phyloP scores from a whole-genome alignment of 345 rosid genomes.

The Bruguiera gymnorhiza region DNA sequence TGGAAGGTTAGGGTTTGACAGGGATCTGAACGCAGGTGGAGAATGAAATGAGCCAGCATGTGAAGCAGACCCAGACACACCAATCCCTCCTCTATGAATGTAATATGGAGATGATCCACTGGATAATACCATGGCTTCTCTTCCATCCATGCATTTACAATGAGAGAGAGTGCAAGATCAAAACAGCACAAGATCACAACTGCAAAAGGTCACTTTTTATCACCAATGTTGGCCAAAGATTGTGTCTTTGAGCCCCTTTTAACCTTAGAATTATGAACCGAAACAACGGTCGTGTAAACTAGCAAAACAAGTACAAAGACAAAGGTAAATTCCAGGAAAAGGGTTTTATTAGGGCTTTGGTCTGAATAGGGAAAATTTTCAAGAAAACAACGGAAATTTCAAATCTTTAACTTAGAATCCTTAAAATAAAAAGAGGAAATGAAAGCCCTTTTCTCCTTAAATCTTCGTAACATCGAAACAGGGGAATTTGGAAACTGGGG shows the following conservation, averaged over 20 bases:
- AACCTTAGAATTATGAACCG: neutral
- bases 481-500: neutral
- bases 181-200: neutral
- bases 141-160: slow-evolving; percentile 96
- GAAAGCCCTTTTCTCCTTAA: neutral
- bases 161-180: slow-evolving; percentile 4
- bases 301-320: neutral
- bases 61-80: slow-evolving; percentile 49
- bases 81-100: slow-evolving; percentile 68
- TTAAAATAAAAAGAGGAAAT: neutral
- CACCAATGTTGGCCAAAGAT: neutral
- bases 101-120: slow-evolving; percentile 73
- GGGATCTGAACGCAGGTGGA: slow-evolving; percentile 57
- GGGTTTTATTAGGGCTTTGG: slow-evolving; percentile 22
- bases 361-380: neutral
- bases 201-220: neutral
- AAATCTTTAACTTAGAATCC: neutral
- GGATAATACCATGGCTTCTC: slow-evolving; percentile 89
- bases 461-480: neutral
- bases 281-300: neutral
- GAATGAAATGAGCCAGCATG: slow-evolving; percentile 51
- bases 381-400: neutral
- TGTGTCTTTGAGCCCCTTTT: slow-evolving; percentile 1
- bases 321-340: neutral
- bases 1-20: slow-evolving; percentile 46